A percentile compares a stretch with the other conserved stretches of the same genome.
These are phyloP conservation scores for Plenodomus biglobosus DNA, from an alignment of 2,329 filamentous ascomycete species.

Conservation along the genomic window DNA sequence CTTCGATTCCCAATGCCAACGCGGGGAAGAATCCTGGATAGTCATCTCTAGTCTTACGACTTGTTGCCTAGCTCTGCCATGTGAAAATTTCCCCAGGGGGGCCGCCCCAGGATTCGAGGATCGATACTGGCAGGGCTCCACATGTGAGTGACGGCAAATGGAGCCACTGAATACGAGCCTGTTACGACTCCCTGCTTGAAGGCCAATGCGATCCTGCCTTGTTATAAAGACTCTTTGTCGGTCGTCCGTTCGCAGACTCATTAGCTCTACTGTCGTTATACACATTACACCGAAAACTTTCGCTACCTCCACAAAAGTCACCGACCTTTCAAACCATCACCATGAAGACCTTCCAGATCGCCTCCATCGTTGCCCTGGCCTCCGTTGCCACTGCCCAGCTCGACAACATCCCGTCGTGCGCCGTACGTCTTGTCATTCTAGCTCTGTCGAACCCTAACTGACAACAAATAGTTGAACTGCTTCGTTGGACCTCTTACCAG, in stretches of 20 bases:
- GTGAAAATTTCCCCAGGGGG: slow-evolving; percentile 13
- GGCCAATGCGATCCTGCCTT: slow-evolving; percentile 9
- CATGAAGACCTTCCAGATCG: slow-evolving; percentile 44
- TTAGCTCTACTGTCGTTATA: slow-evolving; percentile 18
- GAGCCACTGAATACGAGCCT: slow-evolving; percentile 14
- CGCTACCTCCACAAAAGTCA: slow-evolving; percentile 5
- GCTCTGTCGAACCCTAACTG: slow-evolving; percentile 11
- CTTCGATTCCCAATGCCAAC: slow-evolving; percentile 24
- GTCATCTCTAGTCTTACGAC: neutral
- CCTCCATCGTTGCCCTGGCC: slow-evolving; percentile 47
- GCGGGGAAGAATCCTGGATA: slow-evolving; percentile 5
- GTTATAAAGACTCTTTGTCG: slow-evolving; percentile 24
- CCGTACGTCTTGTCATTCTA: slow-evolving; percentile 41
- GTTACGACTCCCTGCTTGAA: slow-evolving; percentile 4
- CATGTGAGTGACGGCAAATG: slow-evolving; percentile 26
- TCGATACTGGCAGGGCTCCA: slow-evolving; percentile 11
- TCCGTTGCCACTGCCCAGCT: slow-evolving; percentile 51
- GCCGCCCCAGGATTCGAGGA: slow-evolving; percentile 8
- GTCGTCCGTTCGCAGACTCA: slow-evolving; percentile 2
- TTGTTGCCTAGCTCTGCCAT: neutral
- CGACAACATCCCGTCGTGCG: slow-evolving; percentile 49
- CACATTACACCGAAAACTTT: slow-evolving; percentile 11
- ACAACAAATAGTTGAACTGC: slow-evolving; percentile 47
- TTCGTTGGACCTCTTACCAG: slow-evolving; percentile 46
- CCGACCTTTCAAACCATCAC: slow-evolving; percentile 21